A percentile compares a stretch with the other conserved stretches of the same genome.
Conservation (phyloP, 2,329 filamentous ascomycete species). For the Colletotrichum chlorophyti region DNA sequence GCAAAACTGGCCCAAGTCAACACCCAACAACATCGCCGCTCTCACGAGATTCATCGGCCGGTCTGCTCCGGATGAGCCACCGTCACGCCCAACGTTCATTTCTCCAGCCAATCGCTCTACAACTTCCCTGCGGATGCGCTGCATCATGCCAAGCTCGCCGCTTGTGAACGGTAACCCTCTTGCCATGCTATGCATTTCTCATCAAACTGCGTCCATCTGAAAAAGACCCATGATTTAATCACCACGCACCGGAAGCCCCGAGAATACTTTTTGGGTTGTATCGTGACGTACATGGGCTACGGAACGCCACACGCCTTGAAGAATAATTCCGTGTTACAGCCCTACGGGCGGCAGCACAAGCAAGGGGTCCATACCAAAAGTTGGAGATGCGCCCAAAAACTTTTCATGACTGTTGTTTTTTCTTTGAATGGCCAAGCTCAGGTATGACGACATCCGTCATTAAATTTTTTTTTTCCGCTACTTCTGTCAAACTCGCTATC, state of each 20-base stretch:
- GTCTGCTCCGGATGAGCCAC: neutral
- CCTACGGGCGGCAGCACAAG: neutral
- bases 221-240: neutral
- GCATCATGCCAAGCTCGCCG: too few relatives aligned
- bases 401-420: too few relatives aligned
- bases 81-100: neutral
- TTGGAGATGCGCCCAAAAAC: too few relatives aligned
- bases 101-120: too few relatives aligned
- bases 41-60: neutral
- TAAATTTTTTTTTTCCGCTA: neutral
- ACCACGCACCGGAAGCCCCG: conserved; percentile 3
- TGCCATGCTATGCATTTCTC: neutral
- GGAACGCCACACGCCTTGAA: neutral
- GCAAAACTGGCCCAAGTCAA: too few relatives aligned
- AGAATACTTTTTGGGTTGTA: too few relatives aligned
- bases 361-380: neutral
- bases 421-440: too few relatives aligned
- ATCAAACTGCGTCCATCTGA: too few relatives aligned
- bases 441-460: conserved; percentile 8
- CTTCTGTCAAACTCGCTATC: neutral
- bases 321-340: neutral
- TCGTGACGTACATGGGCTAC: too few relatives aligned
- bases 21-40: conserved; percentile 2
- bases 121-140: too few relatives aligned
- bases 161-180: too few relatives aligned